Base-by-base conservation (phyloP, 352 stramenopile species). In the Pythium guiyangense region DNA sequence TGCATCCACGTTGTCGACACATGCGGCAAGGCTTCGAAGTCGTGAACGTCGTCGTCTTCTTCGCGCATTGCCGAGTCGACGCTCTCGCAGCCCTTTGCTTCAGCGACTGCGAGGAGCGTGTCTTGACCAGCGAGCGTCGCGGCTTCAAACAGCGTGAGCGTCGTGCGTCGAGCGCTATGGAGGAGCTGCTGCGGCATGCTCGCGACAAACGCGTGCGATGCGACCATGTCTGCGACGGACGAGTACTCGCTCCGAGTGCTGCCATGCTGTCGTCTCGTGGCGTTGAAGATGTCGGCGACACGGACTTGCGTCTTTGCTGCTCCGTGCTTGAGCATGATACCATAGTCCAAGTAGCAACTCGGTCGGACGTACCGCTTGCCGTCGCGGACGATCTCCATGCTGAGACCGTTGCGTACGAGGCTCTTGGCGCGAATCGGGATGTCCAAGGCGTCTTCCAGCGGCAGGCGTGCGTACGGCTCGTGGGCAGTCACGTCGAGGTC, bases 281-380 rank as follows among this genome's bases (percentile, higher is more conserved):
- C 22, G 35, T 48, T 34, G 18, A 59, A 63, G 20, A 58, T 60
- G 9, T 63, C 56, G 18, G 43, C 26, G 20, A 62, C 49, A 1
- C 49, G 49, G 9, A 54, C 40, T 14, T 61, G 49, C 20, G 49
- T 51, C 39, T 54, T 44, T 10, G 53, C n/a, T 9, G 59, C 37
- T 18, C 53, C 55, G 37, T 67, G 60, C 44, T 73, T 68, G 49
- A 70, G 58, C 62, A 73, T 70, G 49, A 73, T 53, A 0, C 66
- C 66, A 25, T 62, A 71, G 45, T 74, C 67, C 43, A 74, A 46
- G 54, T 74, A 74, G 53, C 59, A 71, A 39, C 59, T 69, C 37
- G 59, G 67, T 3, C 63, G 63, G 17, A 74, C 62, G 50, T 65
- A 71, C n/a, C 48, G 49, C 20, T 63, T 51, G 18, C 57, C 63